phyloP scores from a whole-genome alignment of 2,329 filamentous ascomycete species.

The Akanthomyces dipterigenus region DNA sequence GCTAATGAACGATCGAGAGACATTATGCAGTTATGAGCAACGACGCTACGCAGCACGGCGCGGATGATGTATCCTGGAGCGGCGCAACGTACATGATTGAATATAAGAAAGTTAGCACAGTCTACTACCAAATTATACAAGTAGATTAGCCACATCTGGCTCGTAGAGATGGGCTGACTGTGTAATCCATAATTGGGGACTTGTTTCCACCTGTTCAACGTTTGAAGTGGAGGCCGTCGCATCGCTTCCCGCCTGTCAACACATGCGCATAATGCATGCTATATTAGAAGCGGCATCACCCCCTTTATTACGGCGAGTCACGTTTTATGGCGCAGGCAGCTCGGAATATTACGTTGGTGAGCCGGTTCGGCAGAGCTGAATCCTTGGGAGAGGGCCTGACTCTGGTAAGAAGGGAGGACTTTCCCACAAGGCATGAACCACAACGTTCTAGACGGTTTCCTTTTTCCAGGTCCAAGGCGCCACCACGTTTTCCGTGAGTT shows the following conservation, averaged over 20 bases:
- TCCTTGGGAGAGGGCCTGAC: neutral
- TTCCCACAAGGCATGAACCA: neutral
- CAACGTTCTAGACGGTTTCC: neutral
- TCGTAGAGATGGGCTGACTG: neutral
- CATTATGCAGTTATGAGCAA: neutral
- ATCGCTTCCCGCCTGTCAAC: no score
- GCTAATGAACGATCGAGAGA: neutral
- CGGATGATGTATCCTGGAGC: neutral
- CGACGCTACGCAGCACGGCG: neutral
- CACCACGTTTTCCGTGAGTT: neutral
- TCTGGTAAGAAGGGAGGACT: neutral
- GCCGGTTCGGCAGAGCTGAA: neutral
- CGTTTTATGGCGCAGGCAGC: no score
- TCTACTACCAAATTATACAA: neutral
- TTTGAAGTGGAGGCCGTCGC: neutral
- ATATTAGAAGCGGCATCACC: neutral
- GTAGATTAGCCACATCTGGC: neutral
- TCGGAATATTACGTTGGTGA: neutral
- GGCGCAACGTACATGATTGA: neutral
- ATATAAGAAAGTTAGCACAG: neutral
- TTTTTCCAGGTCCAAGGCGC: no score
- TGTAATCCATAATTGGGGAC: neutral
- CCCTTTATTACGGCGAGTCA: no score
- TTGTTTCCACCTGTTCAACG: neutral
- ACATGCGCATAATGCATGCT: no score